Base-by-base conservation (phyloP, 192 early-diverging fungal genomes). In the Coemansia sp. region DNA sequence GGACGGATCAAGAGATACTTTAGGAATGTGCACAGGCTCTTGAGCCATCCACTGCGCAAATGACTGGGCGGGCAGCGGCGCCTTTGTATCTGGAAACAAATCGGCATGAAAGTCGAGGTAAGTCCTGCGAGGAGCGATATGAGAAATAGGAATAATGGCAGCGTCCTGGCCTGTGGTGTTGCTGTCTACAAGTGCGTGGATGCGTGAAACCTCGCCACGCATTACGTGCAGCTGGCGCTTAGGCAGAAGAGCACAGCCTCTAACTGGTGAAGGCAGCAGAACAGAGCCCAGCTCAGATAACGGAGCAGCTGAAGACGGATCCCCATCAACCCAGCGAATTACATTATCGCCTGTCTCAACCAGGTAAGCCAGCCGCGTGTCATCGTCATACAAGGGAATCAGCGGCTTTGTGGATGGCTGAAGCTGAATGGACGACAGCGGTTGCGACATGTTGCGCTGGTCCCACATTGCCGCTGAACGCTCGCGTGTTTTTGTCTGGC, bases 21-120 rank as follows among this genome's bases (percentile, higher is more conserved):
- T 63, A 0, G 77, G 77, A 2, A 80, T 33, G 7, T 8, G 5
- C 6, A 33, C 54, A 33, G 80, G 85, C 63, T 85, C 83, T 5
- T 87, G 83, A 1, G 61, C 67, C 21, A 88, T 57, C 90, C 90
- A 95, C 22, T 88, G 84, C 1, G 67, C 79, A 30, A 77, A 82
- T 4, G 88, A 74, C 46, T 89, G 67, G 3, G 83, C 82, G 17
- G 88, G 80, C 6, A 82, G 17, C 33, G 68, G 63, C 59, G 75
- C 85, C 27, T 88, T 85, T 14, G 95, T 94, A 19, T 93, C 90
- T 21, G 95, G 95, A 66, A 90, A 97, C 14, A 97, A 68, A 54
- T 97, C 95, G 11, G 74, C 67, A 65, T 95, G 91, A 62, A 93
- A 97, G 58, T 94, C 93, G 11, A 91, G 78, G 63, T 93, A 90